These are phyloP conservation scores for Niebla homalea DNA, from an alignment of 495 filamentous ascomycete genomes.

Conservation along the genomic window DNA sequence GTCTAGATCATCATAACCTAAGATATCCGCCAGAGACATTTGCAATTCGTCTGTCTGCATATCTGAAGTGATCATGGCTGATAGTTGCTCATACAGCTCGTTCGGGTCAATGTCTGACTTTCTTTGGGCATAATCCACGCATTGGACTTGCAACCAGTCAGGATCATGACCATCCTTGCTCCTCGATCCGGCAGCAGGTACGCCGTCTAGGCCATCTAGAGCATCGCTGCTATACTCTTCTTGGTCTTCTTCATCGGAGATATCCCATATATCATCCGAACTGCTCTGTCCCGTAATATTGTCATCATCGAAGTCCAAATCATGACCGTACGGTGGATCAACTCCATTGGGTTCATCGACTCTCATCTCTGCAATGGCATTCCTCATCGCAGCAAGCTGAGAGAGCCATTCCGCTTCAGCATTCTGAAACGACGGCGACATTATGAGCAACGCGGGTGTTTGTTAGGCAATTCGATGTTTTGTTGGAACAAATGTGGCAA, in stretches of 20 bases:
- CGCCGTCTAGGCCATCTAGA: constrained; percentile 24
- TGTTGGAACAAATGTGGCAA: too few species aligned
- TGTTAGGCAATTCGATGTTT: too few species aligned
- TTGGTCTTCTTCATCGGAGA: constrained; percentile 59
- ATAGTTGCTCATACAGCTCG: constrained; percentile 57
- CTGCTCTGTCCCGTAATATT: constrained; percentile 47
- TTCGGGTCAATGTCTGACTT: constrained; percentile 47
- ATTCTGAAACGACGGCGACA: constrained; percentile 10
- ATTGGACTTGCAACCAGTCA: constrained; percentile 54
- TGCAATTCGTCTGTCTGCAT: constrained; percentile 68
- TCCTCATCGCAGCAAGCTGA: constrained; percentile 57
- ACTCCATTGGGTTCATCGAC: constrained; percentile 33
- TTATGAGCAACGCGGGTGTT: neutral
- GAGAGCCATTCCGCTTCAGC: constrained; percentile 56
- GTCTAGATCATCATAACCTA: constrained; percentile 86
- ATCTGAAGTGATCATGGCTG: constrained; percentile 52
- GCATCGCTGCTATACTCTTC: constrained; percentile 42
- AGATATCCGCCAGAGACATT: constrained; percentile 74
- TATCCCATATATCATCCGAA: constrained; percentile 79
- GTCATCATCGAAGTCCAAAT: constrained; percentile 47
- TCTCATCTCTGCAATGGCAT: constrained; percentile 57
- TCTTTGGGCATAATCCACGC: constrained; percentile 42
- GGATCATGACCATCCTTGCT: constrained; percentile 23
- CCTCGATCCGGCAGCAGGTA: constrained; percentile 11
- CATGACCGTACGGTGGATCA: constrained; percentile 37